Evolutionary conservation across 116 monocot genomes (phyloP).

Genomic region (Phalaenopsis hybrid): DNA sequence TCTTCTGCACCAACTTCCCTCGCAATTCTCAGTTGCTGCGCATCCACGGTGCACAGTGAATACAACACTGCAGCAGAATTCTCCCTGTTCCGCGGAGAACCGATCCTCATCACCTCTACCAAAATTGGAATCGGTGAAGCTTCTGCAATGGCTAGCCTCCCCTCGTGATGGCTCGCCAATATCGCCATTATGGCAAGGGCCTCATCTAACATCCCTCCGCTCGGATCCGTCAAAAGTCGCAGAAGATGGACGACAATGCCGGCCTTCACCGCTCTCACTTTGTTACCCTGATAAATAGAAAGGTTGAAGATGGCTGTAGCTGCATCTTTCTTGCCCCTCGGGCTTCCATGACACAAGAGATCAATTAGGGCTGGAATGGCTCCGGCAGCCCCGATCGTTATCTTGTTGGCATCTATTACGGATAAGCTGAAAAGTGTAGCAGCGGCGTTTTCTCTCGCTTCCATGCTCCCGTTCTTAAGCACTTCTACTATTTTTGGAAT

Average conservation of each 20-base stretch:
- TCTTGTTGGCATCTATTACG: conserved; percentile 56
- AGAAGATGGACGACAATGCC: conserved; percentile 61
- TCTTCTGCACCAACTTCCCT: conserved; percentile 59
- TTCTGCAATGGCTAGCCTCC: conserved; percentile 36
- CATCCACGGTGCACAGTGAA: conserved; percentile 44
- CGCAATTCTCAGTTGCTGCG: conserved; percentile 21
- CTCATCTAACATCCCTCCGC: conserved; percentile 76
- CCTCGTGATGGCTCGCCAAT: conserved; percentile 48
- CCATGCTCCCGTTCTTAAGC: conserved; percentile 68
- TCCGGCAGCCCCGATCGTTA: conserved; percentile 62
- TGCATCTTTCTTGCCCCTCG: conserved; percentile 87
- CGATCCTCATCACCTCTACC: conserved; percentile 48
- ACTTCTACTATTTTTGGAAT: conserved; percentile 71
- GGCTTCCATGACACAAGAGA: conserved; percentile 68
- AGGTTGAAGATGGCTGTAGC: conserved; percentile 80
- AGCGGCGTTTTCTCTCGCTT: conserved; percentile 95
- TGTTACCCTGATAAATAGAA: conserved; percentile 64
- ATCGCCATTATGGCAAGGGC: conserved; percentile 65
- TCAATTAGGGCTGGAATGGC: conserved; percentile 77
- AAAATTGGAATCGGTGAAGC: conserved; percentile 31
- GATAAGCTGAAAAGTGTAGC: conserved; percentile 89
- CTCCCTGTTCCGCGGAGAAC: conserved; percentile 58
- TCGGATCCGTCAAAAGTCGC: conserved; percentile 52
- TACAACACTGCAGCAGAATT: conserved; percentile 60
- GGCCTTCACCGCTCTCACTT: conserved; percentile 58